Conservation (phyloP, 2,329 filamentous ascomycete species). For the Aspergillus ochraceoroseus region DNA sequence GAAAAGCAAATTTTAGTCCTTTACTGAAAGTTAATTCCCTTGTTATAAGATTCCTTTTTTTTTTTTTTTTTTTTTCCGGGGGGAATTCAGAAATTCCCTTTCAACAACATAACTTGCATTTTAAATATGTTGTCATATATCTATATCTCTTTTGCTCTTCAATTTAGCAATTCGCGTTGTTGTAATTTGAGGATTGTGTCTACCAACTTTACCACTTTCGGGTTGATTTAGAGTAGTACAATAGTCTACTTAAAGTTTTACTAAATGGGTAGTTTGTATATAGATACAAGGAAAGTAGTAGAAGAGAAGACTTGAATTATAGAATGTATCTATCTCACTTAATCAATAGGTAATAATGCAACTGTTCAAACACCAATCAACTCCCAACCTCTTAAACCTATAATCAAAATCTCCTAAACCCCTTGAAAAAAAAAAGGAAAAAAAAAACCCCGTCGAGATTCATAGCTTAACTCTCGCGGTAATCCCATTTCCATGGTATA, state of each 20-base stretch:
- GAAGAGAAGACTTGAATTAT: too few species aligned
- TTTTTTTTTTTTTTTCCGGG: not conserved
- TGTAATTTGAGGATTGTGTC: too few species aligned
- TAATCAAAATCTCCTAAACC: too few species aligned
- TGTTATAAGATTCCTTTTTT: constrained; percentile 7
- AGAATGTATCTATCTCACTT: not conserved
- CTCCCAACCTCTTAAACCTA: not conserved
- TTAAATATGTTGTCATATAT: constrained; percentile 1
- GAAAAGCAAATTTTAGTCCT: constrained; percentile 21
- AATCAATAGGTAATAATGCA: not conserved
- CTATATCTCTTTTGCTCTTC: not conserved
- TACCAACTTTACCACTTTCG: too few species aligned
- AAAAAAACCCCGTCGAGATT: too few species aligned
- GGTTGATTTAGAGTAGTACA: too few species aligned
- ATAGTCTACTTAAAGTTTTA: too few species aligned
- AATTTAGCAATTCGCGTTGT: not conserved
- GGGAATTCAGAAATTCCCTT: not conserved
- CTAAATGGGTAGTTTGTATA: too few species aligned
- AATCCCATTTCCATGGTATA: constrained; percentile 66
- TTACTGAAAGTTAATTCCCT: not conserved
- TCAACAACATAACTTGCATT: not conserved
- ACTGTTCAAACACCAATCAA: not conserved
- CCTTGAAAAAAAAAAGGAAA: not conserved
- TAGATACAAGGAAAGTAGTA: too few species aligned
- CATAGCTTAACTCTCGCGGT: constrained; percentile 55